These are phyloP conservation scores for Berkeleyomyces basicola DNA, from an alignment of 2,329 filamentous ascomycete genomes.

Conservation along the genomic window DNA sequence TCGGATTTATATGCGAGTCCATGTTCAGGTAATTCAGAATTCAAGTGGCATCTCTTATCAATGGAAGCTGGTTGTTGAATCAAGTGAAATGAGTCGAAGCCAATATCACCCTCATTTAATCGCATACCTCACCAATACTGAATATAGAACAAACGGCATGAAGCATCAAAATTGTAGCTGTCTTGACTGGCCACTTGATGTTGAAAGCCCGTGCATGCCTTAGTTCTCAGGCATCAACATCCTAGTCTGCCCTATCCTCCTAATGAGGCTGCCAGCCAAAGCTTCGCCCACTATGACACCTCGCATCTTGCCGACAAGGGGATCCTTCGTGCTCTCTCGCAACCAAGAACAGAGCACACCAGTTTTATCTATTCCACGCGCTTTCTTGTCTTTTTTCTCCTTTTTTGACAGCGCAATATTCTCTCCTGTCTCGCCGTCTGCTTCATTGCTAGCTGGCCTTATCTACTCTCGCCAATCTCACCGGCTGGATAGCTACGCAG, in stretches of 20 bases:
- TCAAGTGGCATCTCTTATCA: too few relatives aligned
- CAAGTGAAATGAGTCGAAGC: too few relatives aligned
- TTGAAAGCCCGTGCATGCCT: neutral
- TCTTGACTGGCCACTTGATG: neutral
- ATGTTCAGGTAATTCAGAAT: too few relatives aligned
- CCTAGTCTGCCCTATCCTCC: neutral
- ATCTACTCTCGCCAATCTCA: neutral
- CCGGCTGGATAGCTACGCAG: neutral
- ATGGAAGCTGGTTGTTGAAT: too few relatives aligned
- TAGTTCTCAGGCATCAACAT: neutral
- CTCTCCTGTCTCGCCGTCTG: neutral
- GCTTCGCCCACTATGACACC: neutral
- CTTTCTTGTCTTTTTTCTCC: neutral
- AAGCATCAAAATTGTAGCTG: too few relatives aligned
- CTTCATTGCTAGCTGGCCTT: neutral
- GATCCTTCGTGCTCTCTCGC: neutral
- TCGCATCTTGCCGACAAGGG: neutral
- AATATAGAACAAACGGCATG: too few relatives aligned
- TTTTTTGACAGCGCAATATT: too few relatives aligned
- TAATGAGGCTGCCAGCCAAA: neutral
- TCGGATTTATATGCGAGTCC: too few relatives aligned
- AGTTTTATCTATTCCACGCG: too few relatives aligned
- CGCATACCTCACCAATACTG: too few relatives aligned
- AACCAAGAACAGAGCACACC: neutral
- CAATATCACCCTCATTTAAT: too few relatives aligned